phyloP scores from a whole-genome alignment of 2,329 filamentous ascomycete genomes.

The Plectosphaerella cucumerina region DNA sequence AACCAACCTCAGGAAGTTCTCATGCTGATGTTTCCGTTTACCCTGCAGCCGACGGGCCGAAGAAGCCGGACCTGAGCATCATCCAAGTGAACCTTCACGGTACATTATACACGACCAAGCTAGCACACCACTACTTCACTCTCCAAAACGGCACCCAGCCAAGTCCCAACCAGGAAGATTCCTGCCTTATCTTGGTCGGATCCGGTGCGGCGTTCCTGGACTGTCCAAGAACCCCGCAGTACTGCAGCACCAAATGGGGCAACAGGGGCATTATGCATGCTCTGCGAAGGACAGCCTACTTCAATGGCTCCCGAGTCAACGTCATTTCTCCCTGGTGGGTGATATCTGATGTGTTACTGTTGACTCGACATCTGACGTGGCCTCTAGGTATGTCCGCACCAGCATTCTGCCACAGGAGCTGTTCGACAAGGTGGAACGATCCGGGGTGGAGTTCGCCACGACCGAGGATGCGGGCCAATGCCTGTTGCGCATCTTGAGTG shows the following conservation, averaged over 20 bases:
- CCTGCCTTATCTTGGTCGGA: slow-evolving; percentile 44
- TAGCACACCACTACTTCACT: slow-evolving; percentile 41
- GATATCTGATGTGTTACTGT: neutral
- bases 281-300: slow-evolving; percentile 31
- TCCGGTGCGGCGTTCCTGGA: slow-evolving; percentile 44
- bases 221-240: slow-evolving; percentile 33
- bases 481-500: slow-evolving; percentile 27
- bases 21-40: too few relatives aligned
- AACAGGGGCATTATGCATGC: slow-evolving; percentile 37
- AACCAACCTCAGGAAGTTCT: too few relatives aligned
- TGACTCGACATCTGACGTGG: neutral
- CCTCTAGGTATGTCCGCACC: slow-evolving; percentile 27
- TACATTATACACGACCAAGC: slow-evolving; percentile 39
- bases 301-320: slow-evolving; percentile 28
- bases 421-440: slow-evolving; percentile 20
- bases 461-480: slow-evolving; percentile 24
- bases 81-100: slow-evolving; percentile 36
- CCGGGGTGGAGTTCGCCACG: slow-evolving; percentile 34
- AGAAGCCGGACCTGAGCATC: slow-evolving; percentile 35
- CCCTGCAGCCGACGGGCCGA: slow-evolving; percentile 18
- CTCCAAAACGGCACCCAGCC: slow-evolving; percentile 28
- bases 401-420: slow-evolving; percentile 30
- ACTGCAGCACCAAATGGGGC: slow-evolving; percentile 39
- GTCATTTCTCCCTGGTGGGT: slow-evolving; percentile 30
- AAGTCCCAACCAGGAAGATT: slow-evolving; percentile 30